Conservation (phyloP, 1,284 basidiomycete genomes). For the Sparassis latifolia region DNA sequence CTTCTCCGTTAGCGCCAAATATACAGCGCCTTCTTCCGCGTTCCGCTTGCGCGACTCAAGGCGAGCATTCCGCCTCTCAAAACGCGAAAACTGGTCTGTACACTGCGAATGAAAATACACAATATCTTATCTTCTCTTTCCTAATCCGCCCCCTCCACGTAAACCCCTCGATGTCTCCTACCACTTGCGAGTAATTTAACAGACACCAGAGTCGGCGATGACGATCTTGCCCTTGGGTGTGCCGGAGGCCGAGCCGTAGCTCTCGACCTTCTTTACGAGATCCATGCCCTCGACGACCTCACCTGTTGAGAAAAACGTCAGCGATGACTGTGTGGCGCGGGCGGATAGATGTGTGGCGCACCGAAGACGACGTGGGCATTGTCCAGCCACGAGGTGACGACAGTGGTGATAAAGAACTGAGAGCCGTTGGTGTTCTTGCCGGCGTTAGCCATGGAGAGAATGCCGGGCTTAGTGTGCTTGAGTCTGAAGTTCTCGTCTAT, state of each 20-base stretch:
- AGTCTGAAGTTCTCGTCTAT: slow-evolving; percentile 82
- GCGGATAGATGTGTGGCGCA: slow-evolving; percentile 19
- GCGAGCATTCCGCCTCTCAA: too few relatives aligned
- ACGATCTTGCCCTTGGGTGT: slow-evolving; percentile 38
- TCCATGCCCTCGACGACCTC: slow-evolving; percentile 61
- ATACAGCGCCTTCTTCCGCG: too few relatives aligned
- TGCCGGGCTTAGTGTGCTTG: slow-evolving; percentile 78
- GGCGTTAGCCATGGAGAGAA: slow-evolving; percentile 88
- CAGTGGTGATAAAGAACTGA: slow-evolving; percentile 67
- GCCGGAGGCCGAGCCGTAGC: slow-evolving; percentile 43
- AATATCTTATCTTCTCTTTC: neutral
- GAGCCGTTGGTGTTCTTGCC: slow-evolving; percentile 68
- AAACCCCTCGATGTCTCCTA: neutral
- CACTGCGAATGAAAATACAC: neutral
- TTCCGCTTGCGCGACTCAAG: too few relatives aligned
- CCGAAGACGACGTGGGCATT: slow-evolving; percentile 81
- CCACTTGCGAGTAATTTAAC: slow-evolving; percentile 26
- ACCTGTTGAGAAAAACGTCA: slow-evolving; percentile 27
- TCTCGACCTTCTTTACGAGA: slow-evolving; percentile 63
- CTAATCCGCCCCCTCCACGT: neutral
- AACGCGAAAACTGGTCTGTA: too few relatives aligned
- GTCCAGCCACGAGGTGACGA: slow-evolving; percentile 68
- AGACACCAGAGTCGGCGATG: slow-evolving; percentile 47
- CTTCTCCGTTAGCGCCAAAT: too few relatives aligned
- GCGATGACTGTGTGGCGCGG: neutral